Evolutionary conservation across 805 yeast species (phyloP), one percentile per base, ranked within the genome.

Genomic region (Myxozyma nipponensis): DNA sequence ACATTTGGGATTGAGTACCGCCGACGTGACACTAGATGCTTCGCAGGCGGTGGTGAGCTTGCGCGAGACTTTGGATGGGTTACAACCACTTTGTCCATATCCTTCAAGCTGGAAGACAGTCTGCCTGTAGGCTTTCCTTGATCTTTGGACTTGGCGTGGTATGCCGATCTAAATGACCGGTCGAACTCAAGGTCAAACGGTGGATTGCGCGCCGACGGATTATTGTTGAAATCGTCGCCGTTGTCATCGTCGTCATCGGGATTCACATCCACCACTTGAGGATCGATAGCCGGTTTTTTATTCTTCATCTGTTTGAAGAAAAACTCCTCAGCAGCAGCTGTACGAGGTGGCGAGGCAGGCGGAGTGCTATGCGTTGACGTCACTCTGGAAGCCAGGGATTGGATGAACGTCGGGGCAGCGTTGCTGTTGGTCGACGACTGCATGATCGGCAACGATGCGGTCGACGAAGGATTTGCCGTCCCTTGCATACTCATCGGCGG

Each of bases 41-140:
- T 52, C 6, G 50, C 47, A 3, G 63, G 63, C 17, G 63, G 62
- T 3, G 63, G 63, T 9, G 63, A 60, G 38, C 39, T 40, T 18
- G 63, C 62, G n/a, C 63, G 56, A 3, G 62, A 57, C n/a, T 47
- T 56, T 15, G 63, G 63, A 15, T 60, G 63, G 5, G 51, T 49
- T 21, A 56, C 44, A 5, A 44, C 24, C 42, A 15, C 17, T 35
- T 35, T 35, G 21, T 10, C 38, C 21, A 35, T 7, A 5, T 10
- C 38, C 9, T 10, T 17, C 38, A 35, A 17, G 21, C 38, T 17
- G 15, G 38, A 35, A 6, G 38, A 35, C 9, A 35, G 19, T 17
- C 19, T 35, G 38, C 38, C 15, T 18, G 21, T 18, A 28, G 13
- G 13, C 13, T 7, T 28, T 28, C 32, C 32, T 9, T 7, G 32